Evolutionary conservation across 1,284 basidiomycete species (phyloP).

Genomic region (Coniferiporia weirii): DNA sequence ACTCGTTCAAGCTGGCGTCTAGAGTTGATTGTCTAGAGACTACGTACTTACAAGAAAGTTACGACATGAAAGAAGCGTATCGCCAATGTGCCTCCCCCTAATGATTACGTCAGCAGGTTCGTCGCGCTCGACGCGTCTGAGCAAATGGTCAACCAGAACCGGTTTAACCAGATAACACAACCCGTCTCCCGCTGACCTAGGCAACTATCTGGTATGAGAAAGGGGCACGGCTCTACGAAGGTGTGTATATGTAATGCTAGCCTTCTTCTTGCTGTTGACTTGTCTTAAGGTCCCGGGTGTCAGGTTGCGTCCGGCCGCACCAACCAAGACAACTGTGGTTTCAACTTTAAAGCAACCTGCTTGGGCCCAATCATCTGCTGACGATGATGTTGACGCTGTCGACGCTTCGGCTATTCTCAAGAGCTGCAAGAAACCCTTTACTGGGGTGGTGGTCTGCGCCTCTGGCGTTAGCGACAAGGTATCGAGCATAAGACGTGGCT

Average conservation of each 20-base stretch:
- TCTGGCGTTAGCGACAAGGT: constrained; percentile 19
- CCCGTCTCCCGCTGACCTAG: neutral
- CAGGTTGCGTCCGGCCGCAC: constrained; percentile 61
- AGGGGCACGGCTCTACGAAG: constrained; percentile 36
- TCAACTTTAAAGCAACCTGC: constrained; percentile 24
- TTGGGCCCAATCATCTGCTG: constrained; percentile 26
- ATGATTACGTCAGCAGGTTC: neutral
- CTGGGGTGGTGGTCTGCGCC: constrained; percentile 15
- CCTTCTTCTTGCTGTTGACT: neutral
- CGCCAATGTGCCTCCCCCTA: neutral
- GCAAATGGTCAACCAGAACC: neutral
- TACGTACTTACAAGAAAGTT: too few relatives aligned
- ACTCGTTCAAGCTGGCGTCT: neutral
- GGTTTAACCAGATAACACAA: too few relatives aligned
- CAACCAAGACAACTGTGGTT: constrained; percentile 26
- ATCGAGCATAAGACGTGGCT: constrained; percentile 22
- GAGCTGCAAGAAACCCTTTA: constrained; percentile 15
- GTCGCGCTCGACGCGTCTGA: neutral
- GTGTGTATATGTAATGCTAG: constrained; percentile 22
- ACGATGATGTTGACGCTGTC: constrained; percentile 16
- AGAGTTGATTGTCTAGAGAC: too few relatives aligned
- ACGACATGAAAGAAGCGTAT: neutral
- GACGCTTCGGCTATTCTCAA: constrained; percentile 20
- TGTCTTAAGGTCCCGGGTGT: constrained; percentile 59
- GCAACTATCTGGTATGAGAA: constrained; percentile 10